These are phyloP conservation scores for Adansonia digitata DNA, from an alignment of 345 rosid species.

Conservation along the genomic window DNA sequence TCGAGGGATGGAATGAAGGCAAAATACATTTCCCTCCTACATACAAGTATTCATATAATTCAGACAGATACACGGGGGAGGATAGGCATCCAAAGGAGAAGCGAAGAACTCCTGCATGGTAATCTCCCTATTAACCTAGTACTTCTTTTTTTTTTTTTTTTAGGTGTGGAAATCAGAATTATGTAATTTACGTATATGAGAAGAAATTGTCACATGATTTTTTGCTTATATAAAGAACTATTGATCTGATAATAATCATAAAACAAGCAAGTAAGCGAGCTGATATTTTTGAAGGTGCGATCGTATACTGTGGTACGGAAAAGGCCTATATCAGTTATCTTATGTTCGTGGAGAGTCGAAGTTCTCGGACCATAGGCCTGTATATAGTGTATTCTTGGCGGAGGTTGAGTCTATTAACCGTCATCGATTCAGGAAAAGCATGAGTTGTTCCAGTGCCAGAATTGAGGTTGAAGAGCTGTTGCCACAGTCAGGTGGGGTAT, in stretches of 20 bases:
- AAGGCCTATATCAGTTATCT: conserved; percentile 76
- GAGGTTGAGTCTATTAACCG: conserved; percentile 78
- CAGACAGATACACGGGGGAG: conserved; percentile 90
- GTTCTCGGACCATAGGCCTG: conserved; percentile 98
- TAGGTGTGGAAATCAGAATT: not conserved
- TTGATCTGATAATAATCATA: not conserved
- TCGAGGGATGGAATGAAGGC: conserved; percentile 96
- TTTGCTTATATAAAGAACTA: not conserved
- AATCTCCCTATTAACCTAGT: conserved; percentile 9
- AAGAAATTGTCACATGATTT: not conserved
- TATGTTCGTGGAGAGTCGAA: conserved; percentile 97
- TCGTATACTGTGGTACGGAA: conserved; percentile 91
- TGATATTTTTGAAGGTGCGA: conserved; percentile 67
- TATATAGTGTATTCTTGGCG: conserved; percentile 72
- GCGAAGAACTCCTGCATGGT: conserved; percentile 99
- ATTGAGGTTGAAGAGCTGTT: conserved; percentile 87
- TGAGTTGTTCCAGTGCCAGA: conserved; percentile 68
- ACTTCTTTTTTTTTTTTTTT: not conserved
- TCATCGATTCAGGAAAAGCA: conserved; percentile 59
- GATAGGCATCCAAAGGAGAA: conserved; percentile 79
- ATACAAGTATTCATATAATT: conserved; percentile 92
- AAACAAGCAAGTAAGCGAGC: not conserved
- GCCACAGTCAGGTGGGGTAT: conserved; percentile 57
- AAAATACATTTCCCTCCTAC: conserved; percentile 94
- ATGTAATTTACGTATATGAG: not conserved